Conservation (phyloP, 2,329 filamentous ascomycete genomes). For the Botrytis cinerea region DNA sequence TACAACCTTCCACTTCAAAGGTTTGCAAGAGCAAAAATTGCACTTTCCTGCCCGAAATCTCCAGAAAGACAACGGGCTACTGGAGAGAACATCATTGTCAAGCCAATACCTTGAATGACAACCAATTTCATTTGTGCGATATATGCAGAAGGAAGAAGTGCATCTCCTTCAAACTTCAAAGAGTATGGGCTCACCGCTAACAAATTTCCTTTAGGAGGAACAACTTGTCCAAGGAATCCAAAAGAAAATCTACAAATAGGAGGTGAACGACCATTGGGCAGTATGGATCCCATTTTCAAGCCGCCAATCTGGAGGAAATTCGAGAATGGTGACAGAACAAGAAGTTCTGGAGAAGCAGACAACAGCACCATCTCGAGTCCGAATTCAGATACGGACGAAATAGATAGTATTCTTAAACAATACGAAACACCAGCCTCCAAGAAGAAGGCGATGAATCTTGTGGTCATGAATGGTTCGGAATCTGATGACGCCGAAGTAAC, state of each 20-base stretch:
- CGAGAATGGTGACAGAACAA: not conserved
- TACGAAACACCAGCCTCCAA: not conserved
- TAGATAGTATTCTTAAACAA: not conserved
- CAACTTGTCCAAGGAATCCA: not conserved
- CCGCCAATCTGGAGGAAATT: not conserved
- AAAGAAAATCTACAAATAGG: not conserved
- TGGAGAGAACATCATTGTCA: not conserved
- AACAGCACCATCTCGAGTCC: not conserved
- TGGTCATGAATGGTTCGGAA: slow-evolving; percentile 10
- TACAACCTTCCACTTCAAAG: not conserved
- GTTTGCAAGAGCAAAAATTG: slow-evolving; percentile 1
- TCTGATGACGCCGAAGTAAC: slow-evolving; percentile 6
- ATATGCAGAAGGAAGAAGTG: not conserved
- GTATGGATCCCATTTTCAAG: not conserved
- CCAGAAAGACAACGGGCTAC: not conserved
- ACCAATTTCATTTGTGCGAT: not conserved
- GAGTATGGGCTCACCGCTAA: not conserved
- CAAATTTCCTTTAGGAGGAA: not conserved
- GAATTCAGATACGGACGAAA: not conserved
- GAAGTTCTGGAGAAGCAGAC: not conserved
- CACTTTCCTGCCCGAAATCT: not conserved
- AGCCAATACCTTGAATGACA: not conserved
- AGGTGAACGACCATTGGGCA: not conserved
- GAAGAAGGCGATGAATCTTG: not conserved
- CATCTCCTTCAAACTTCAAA: not conserved